Conservation (phyloP, 352 stramenopile species). For the Phytophthora aleatoria region DNA sequence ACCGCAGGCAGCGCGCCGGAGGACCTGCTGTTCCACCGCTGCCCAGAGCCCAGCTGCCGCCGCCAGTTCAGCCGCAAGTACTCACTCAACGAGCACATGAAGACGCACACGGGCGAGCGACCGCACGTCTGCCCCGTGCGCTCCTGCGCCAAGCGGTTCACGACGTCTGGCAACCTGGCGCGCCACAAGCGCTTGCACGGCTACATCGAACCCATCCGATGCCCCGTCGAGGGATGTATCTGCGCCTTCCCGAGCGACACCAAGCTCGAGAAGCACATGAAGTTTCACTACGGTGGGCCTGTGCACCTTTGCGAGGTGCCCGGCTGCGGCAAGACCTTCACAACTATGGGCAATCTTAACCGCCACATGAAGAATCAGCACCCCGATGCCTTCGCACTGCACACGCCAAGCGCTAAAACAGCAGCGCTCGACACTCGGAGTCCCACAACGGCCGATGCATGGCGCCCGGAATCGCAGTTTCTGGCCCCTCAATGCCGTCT, state of each 20-base stretch:
- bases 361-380: constrained; percentile 53
- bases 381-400: constrained; percentile 20
- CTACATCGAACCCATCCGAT: constrained; percentile 42
- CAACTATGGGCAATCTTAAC: constrained; percentile 58
- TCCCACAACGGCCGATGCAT: constrained; percentile 29
- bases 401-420: constrained; percentile 27
- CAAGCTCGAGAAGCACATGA: constrained; percentile 65
- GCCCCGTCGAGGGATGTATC: constrained; percentile 42
- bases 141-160: constrained; percentile 59
- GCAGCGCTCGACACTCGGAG: constrained; percentile 14
- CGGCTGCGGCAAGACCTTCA: constrained; percentile 65
- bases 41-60: constrained; percentile 30
- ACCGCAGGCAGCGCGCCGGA: constrained; percentile 7
- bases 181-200: constrained; percentile 56
- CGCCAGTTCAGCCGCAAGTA: constrained; percentile 54
- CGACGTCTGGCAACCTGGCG: constrained; percentile 59
- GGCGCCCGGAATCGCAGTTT: constrained; percentile 11
- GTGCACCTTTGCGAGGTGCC: constrained; percentile 48
- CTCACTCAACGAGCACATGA: constrained; percentile 56
- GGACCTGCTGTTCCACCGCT: constrained; percentile 30
- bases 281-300: constrained; percentile 50
- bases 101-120: constrained; percentile 63
- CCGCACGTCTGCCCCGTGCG: constrained; percentile 46
- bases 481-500: constrained; percentile 7
- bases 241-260: constrained; percentile 49